phyloP scores from a whole-genome alignment of 2,329 filamentous ascomycete species.

The Exserohilum turcica region DNA sequence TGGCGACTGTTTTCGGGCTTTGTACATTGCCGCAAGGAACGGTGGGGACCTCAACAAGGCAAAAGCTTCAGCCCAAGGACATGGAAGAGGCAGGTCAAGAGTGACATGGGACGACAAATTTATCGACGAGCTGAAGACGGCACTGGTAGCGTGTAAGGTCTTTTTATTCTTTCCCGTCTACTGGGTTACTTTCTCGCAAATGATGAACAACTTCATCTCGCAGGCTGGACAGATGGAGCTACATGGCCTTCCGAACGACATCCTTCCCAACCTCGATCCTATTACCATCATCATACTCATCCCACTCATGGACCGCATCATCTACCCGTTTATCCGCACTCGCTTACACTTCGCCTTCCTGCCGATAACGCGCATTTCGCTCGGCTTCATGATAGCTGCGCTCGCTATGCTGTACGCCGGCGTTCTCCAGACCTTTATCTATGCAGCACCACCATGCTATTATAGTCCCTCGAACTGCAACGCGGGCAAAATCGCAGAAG shows the following conservation, averaged over 20 bases:
- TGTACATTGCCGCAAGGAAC: constrained; percentile 62
- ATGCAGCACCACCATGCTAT: constrained; percentile 60
- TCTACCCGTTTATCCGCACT: constrained; percentile 54
- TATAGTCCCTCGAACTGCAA: constrained; percentile 48
- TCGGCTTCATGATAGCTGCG: constrained; percentile 60
- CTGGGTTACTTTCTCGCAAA: constrained; percentile 53
- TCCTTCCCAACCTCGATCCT: constrained; percentile 56
- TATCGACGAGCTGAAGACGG: constrained; percentile 72
- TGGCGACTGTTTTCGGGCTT: constrained; percentile 59
- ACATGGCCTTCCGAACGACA: constrained; percentile 55
- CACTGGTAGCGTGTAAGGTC: constrained; percentile 69
- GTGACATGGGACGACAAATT: constrained; percentile 71
- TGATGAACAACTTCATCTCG: constrained; percentile 56
- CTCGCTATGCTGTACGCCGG: constrained; percentile 61
- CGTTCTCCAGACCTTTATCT: constrained; percentile 63
- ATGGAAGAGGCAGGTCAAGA: constrained; percentile 49
- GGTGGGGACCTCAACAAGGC: constrained; percentile 62
- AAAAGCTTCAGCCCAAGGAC: constrained; percentile 61
- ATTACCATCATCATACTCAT: constrained; percentile 55
- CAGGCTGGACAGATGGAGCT: constrained; percentile 56
- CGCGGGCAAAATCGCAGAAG: constrained; percentile 38
- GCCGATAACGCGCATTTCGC: constrained; percentile 60
- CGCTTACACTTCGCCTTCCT: constrained; percentile 48
- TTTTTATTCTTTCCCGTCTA: constrained; percentile 60
- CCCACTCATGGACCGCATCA: constrained; percentile 51